Base-by-base conservation (phyloP, 225 moss, liverwort and hornwort genomes). In the Ulota crispa region DNA sequence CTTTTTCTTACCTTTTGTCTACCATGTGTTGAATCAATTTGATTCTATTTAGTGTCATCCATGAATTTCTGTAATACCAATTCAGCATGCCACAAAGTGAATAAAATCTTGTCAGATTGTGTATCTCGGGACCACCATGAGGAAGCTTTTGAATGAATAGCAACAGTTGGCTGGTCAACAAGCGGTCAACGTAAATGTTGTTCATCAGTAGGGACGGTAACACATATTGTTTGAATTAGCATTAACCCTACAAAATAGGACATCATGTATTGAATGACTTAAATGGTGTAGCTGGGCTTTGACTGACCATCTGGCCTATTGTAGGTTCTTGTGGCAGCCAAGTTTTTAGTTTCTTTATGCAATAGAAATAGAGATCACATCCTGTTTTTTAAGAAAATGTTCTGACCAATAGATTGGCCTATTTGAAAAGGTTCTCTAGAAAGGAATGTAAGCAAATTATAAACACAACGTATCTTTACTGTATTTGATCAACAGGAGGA, bases 401-500 rank as follows among this genome's bases (percentile, higher is more conserved):
- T 69, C 69, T 43, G 68, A 45, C 69, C 45, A 7, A 45, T 27
- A 45, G 45, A 18, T 69, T n/a, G 16, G 8, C 16, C 43, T 45
- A 69, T 43, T 45, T 69, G 15, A 45, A 27, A 36, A 21, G 9
- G 4, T 65, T 45, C 16, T 27, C 21, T 16, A 27, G 7, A 14
- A 43, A 69, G 43, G 69, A 69, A 8, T 69, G 69, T 43, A 69
- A 26, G 45, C 45, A 26, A 68, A 13, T 43, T 15, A 43, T 69
- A 27, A 26, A 69, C 45, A 45, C 26, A 18, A 69, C 8, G 55
- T 75, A 61, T 62, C 30, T 23, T 75, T 72, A 15, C 39, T 55
- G 74, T 68, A 36, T 67, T n/a, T 70, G 53, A 84, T 80, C 75
- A 43, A 55, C 88, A 92, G 92, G 80, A 88, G 84, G 83, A 73